phyloP scores from a whole-genome alignment of 1,284 basidiomycete species.

The Wolfiporia cocos region DNA sequence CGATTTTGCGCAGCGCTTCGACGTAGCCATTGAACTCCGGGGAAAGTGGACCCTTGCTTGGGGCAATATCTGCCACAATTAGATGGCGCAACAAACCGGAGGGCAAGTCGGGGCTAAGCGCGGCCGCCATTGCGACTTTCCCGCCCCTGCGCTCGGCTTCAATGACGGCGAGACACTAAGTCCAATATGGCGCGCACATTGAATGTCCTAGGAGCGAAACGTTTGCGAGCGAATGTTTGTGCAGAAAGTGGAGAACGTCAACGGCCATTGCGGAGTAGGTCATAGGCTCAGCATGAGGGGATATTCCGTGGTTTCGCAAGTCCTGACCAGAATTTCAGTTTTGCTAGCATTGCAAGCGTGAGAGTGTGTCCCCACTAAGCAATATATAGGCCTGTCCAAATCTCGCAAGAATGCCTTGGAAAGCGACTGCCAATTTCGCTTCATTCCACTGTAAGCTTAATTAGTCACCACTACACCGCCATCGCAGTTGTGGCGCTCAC shows the following conservation, averaged over 20 bases:
- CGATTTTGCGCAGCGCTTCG: constrained; percentile 65
- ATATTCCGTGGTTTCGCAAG: constrained; percentile 79
- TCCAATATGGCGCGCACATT: constrained; percentile 46
- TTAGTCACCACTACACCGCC: no score
- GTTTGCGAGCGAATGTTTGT: constrained; percentile 44
- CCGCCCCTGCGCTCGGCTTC: constrained; percentile 60
- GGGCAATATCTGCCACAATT: constrained; percentile 81
- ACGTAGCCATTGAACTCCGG: constrained; percentile 64
- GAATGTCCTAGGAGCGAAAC: constrained; percentile 79
- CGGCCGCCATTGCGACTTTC: constrained; percentile 79
- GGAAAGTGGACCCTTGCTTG: constrained; percentile 56
- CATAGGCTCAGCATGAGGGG: constrained; percentile 67
- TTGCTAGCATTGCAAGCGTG: not conserved
- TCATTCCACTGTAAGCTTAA: constrained; percentile 73
- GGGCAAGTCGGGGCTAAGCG: constrained; percentile 50
- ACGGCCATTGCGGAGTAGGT: constrained; percentile 68
- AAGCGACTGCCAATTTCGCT: constrained; percentile 75
- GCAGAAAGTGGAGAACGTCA: constrained; percentile 62
- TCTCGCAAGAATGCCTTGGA: constrained; percentile 57
- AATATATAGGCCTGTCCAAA: constrained; percentile 60
- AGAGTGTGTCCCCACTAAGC: constrained; percentile 46
- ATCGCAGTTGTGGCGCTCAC: no score
- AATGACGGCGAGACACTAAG: not conserved
- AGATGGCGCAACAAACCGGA: constrained; percentile 49
- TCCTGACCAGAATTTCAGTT: constrained; percentile 40